These are phyloP conservation scores for Ceratocystis albifundus DNA, from an alignment of 2,329 filamentous ascomycete species.

Conservation along the genomic window DNA sequence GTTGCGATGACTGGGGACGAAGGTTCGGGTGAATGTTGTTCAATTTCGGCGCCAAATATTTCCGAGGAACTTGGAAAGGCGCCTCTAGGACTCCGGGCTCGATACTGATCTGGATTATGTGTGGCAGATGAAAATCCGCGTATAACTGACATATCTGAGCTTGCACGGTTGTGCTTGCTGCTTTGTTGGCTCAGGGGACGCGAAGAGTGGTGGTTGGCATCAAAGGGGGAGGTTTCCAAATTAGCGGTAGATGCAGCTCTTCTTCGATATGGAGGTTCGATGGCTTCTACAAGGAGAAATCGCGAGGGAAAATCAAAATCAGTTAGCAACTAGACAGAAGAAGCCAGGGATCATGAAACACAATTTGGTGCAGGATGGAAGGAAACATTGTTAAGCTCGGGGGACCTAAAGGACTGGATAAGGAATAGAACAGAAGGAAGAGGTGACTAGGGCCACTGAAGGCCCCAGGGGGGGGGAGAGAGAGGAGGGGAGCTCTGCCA, in stretches of 20 bases:
- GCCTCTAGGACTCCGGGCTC: constrained; percentile 36
- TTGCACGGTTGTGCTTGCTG: constrained; percentile 57
- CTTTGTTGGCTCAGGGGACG: constrained; percentile 45
- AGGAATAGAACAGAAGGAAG: not conserved
- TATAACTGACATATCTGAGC: constrained; percentile 55
- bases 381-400: not conserved
- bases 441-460: constrained; percentile 1
- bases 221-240: constrained; percentile 40
- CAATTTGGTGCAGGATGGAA: constrained; percentile 10
- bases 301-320: constrained; percentile 23
- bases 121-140: constrained; percentile 43
- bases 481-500: not conserved
- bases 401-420: not conserved
- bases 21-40: constrained; percentile 12
- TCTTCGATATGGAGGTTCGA: constrained; percentile 35
- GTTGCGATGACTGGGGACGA: not conserved
- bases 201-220: constrained; percentile 34
- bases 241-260: constrained; percentile 52
- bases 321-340: constrained; percentile 4
- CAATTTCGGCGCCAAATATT: constrained; percentile 32
- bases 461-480: not conserved
- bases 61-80: constrained; percentile 31
- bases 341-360: constrained; percentile 19
- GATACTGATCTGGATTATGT: constrained; percentile 33
- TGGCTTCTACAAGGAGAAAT: constrained; percentile 18